These are phyloP conservation scores for Raphanus hybrid DNA, from an alignment of 441 rosid genomes.

Conservation along the genomic window DNA sequence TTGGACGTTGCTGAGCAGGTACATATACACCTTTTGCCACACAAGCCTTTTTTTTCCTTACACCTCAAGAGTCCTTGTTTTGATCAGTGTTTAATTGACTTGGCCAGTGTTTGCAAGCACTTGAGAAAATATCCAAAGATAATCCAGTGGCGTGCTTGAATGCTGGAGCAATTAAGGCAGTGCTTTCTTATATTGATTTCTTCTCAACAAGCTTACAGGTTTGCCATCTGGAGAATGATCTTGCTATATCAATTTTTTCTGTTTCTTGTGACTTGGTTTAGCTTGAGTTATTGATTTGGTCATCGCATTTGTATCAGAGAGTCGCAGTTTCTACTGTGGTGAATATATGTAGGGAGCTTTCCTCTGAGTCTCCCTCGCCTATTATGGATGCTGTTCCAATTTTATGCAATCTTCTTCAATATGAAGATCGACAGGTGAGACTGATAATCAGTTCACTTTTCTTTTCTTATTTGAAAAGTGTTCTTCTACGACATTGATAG, in stretches of 20 bases:
- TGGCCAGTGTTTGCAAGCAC: slow-evolving; percentile 92
- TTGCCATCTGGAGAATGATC: slow-evolving; percentile 28
- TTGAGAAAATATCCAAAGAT: slow-evolving; percentile 93
- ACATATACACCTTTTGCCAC: neutral
- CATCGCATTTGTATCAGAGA: no score
- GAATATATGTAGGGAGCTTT: slow-evolving; percentile 87
- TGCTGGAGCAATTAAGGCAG: slow-evolving; percentile 94
- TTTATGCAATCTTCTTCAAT: slow-evolving; percentile 87
- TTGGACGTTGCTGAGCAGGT: slow-evolving; percentile 99
- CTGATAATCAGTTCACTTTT: slow-evolving; percentile 8
- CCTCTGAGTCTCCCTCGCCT: slow-evolving; percentile 60
- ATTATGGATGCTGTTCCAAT: slow-evolving; percentile 89
- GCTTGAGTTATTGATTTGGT: neutral
- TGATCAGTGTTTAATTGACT: slow-evolving; percentile 14
- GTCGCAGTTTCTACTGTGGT: no score
- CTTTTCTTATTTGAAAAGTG: neutral
- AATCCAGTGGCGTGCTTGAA: slow-evolving; percentile 88
- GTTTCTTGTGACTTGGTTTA: slow-evolving; percentile 1
- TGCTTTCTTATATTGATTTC: slow-evolving; percentile 80
- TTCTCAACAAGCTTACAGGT: slow-evolving; percentile 94
- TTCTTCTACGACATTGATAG: slow-evolving; percentile 6
- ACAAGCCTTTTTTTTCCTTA: neutral
- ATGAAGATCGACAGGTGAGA: slow-evolving; percentile 89
- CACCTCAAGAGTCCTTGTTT: slow-evolving; percentile 15
- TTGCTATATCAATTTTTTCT: slow-evolving; percentile 10